Evolutionary conservation across 768 basidiomycete species (phyloP).

Genomic region (Collybiopsis luxurians): DNA sequence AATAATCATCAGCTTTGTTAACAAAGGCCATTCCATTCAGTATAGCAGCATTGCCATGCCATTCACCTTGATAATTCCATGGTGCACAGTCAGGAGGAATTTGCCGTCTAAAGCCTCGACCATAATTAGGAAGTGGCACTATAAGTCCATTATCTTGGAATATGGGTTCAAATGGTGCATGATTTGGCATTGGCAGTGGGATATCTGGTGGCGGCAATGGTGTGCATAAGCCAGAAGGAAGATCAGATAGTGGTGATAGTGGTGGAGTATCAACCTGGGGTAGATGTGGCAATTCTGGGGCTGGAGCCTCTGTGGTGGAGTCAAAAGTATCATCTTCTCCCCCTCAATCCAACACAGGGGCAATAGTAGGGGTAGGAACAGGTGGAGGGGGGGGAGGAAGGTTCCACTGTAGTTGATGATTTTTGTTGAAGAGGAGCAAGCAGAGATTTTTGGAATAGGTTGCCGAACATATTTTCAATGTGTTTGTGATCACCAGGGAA

Average conservation of each 20-base stretch:
- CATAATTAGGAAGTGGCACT: neutral
- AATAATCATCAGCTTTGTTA: neutral
- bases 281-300: neutral
- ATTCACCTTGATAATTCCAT: conserved; percentile 1
- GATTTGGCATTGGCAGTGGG: neutral
- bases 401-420: too few species aligned
- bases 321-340: neutral
- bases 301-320: neutral
- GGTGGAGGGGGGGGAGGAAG: too few species aligned
- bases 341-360: neutral
- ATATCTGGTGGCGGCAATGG: neutral
- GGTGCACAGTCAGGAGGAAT: neutral
- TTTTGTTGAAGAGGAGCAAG: too few species aligned
- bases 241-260: neutral
- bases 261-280: neutral
- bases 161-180: neutral
- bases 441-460: neutral
- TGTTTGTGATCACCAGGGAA: conserved; percentile 20
- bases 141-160: neutral
- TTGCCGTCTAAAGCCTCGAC: neutral
- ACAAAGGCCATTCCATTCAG: neutral
- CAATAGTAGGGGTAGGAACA: too few species aligned
- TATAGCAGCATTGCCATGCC: neutral
- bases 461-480: neutral
- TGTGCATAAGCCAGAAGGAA: neutral